Evolutionary conservation across 371 early-diverging fungal genomes (phyloP).

Genomic region (Apophysomyces elegans): DNA sequence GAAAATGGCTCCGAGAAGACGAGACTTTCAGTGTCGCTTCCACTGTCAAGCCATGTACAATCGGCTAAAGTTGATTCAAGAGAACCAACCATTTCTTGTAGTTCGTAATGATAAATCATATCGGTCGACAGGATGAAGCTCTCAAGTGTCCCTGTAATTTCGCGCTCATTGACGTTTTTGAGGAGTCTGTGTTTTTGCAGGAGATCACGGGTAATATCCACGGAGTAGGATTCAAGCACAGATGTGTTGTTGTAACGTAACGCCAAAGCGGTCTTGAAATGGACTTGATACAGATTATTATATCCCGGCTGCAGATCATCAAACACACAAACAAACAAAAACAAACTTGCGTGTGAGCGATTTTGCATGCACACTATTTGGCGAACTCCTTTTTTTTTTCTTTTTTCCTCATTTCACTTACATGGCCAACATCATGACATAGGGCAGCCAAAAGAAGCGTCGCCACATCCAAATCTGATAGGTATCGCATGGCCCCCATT

Average conservation of each 20-base stretch:
- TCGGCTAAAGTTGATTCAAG: slow-evolving; percentile 10
- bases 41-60: slow-evolving; percentile 6
- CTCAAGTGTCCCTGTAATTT: slow-evolving; percentile 13
- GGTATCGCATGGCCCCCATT: slow-evolving; percentile 61
- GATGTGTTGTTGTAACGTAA: slow-evolving; percentile 67
- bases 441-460: slow-evolving; percentile 84
- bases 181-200: slow-evolving; percentile 67
- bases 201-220: slow-evolving; percentile 64
- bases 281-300: slow-evolving; percentile 84
- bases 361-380: neutral
- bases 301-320: slow-evolving; percentile 70
- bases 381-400: slow-evolving; percentile 17
- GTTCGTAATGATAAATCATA: slow-evolving; percentile 26
- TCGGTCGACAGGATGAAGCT: slow-evolving; percentile 27
- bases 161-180: slow-evolving; percentile 20
- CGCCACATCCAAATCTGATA: slow-evolving; percentile 69
- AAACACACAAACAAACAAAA: slow-evolving; percentile 20
- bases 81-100: slow-evolving; percentile 20
- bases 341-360: neutral
- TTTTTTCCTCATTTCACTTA: slow-evolving; percentile 49
- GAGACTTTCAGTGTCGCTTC: slow-evolving; percentile 1
- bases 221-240: slow-evolving; percentile 80
- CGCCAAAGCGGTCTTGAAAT: slow-evolving; percentile 74
- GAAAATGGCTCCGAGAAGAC: slow-evolving; percentile 7
- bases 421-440: slow-evolving; percentile 91